Percentiles rank a stretch among this genome's conserved stretches.
Evolutionary conservation across 2,329 filamentous ascomycete species (phyloP).

Genomic region (Colletotrichum sp.): DNA sequence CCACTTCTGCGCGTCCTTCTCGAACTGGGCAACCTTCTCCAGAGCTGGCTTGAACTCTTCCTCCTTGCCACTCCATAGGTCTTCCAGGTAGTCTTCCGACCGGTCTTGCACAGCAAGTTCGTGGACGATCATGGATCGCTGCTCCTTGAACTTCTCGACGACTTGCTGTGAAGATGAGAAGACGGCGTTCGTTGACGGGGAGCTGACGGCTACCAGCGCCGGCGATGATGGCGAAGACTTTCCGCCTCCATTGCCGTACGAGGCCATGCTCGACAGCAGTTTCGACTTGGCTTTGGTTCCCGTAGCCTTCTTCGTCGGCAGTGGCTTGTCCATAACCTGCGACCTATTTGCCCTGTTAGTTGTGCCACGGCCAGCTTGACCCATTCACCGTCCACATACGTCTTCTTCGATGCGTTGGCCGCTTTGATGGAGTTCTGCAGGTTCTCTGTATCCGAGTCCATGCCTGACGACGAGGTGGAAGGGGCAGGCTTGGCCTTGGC

Average conservation of each 20-base stretch:
- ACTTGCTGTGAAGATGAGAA: constrained; percentile 56
- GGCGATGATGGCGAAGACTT: constrained; percentile 59
- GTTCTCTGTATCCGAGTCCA: constrained; percentile 55
- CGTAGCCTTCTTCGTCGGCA: constrained; percentile 34
- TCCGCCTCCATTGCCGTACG: constrained; percentile 32
- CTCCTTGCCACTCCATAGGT: constrained; percentile 55
- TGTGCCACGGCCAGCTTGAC: constrained; percentile 8
- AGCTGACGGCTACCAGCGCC: constrained; percentile 57
- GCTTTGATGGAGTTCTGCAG: constrained; percentile 51
- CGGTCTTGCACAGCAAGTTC: constrained; percentile 62
- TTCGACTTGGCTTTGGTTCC: constrained; percentile 47
- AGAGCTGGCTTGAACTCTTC: constrained; percentile 60
- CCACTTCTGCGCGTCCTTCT: constrained; percentile 56
- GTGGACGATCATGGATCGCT: constrained; percentile 61
- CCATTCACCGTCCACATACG: constrained; percentile 32
- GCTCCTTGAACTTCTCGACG: constrained; percentile 58
- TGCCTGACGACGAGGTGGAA: constrained; percentile 41
- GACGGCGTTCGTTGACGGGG: constrained; percentile 56
- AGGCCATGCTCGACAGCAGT: constrained; percentile 44
- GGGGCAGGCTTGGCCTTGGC: constrained; percentile 33
- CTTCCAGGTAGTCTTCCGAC: constrained; percentile 52
- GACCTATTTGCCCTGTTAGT: constrained; percentile 38
- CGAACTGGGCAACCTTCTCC: constrained; percentile 63
- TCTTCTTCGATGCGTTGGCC: constrained; percentile 46
- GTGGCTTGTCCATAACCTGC: constrained; percentile 35